A percentile compares a stretch with the other conserved stretches of the same genome.
phyloP scores from a whole-genome alignment of 306 rosid species.

The Rosa chinensis region DNA sequence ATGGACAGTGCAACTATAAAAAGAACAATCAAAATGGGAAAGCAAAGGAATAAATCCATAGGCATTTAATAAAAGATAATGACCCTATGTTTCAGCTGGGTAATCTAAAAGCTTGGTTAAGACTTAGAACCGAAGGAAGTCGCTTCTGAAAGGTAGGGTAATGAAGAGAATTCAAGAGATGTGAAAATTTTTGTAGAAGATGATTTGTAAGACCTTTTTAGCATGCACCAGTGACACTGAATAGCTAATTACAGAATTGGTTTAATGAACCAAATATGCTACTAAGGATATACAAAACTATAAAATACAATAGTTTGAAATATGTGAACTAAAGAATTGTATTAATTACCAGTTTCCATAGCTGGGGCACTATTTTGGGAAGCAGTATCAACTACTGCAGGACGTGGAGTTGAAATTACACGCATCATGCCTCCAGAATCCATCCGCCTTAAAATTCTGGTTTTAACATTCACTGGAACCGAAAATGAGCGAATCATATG shows the following conservation, averaged over 20 bases:
- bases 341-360: conserved; percentile 52
- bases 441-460: conserved; percentile 45
- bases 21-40: background rate
- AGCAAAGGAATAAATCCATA: background rate
- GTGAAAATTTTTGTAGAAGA: background rate
- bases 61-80: background rate
- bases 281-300: background rate
- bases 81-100: background rate
- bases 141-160: background rate
- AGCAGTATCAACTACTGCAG: conserved; percentile 36
- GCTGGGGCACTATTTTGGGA: conserved; percentile 39
- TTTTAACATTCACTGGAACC: conserved; percentile 62
- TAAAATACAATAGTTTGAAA: background rate
- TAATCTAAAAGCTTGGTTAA: background rate
- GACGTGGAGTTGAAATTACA: conserved; percentile 59
- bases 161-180: background rate
- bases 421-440: conserved; percentile 71
- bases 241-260: background rate
- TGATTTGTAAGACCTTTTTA: background rate
- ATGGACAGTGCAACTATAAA: conserved; percentile 6
- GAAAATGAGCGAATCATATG: conserved; percentile 76
- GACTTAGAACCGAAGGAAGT: background rate
- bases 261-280: background rate
- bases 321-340: background rate
- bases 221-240: background rate